Conservation (phyloP, 345 rosid species). For the Moricandia arvensis region DNA sequence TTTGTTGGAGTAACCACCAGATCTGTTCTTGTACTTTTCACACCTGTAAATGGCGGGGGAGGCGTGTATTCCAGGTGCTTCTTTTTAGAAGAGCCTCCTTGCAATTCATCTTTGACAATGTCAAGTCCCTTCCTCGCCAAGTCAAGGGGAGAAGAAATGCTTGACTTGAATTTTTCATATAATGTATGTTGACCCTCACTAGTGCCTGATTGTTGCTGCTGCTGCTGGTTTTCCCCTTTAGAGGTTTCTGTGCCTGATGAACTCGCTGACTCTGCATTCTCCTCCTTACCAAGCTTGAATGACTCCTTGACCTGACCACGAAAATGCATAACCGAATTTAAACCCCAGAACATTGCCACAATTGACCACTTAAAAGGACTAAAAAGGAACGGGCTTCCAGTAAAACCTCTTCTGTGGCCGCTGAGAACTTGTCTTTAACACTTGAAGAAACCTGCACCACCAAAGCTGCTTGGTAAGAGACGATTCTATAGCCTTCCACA, state of each 20-base stretch:
- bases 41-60: conserved; percentile 60
- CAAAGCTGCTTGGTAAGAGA: conserved; percentile 1
- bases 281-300: conserved; percentile 56
- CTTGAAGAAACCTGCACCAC: conserved; percentile 73
- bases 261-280: conserved; percentile 37
- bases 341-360: background rate
- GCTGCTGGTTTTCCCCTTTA: conserved; percentile 45
- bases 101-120: conserved; percentile 82
- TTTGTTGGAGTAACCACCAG: conserved; percentile 58
- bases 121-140: conserved; percentile 85
- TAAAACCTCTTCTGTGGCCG: conserved; percentile 82
- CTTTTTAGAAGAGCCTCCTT: conserved; percentile 57
- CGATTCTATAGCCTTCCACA: conserved; percentile 12
- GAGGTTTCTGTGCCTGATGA: conserved; percentile 46
- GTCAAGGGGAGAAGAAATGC: conserved; percentile 69
- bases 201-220: conserved; percentile 44
- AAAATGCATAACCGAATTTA: background rate
- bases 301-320: conserved; percentile 70
- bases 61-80: conserved; percentile 84
- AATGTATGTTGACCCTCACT: conserved; percentile 48
- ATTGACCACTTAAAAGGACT: background rate
- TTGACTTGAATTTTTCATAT: conserved; percentile 64
- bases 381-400: conserved; percentile 14
- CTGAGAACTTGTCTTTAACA: conserved; percentile 71
- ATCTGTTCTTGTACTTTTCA: conserved; percentile 80